Evolutionary conservation across 2,329 filamentous ascomycete species (phyloP).

Genomic region (Cladophialophora chaetospira): DNA sequence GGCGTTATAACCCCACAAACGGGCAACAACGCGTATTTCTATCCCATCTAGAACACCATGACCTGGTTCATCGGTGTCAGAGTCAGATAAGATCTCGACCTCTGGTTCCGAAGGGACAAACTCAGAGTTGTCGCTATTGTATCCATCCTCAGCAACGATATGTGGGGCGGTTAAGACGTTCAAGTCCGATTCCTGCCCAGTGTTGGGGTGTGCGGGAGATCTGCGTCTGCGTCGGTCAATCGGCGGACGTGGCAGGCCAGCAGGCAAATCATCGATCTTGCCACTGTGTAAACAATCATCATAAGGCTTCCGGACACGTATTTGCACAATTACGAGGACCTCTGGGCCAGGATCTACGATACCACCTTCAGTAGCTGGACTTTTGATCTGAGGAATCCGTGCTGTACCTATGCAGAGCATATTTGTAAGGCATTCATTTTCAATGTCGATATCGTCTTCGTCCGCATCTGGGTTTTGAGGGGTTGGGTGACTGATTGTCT

Average conservation of each 20-base stretch:
- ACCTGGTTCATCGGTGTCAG: not conserved
- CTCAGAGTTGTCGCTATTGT: not conserved
- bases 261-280: slow-evolving; percentile 7
- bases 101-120: not conserved
- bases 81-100: not conserved
- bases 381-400: not conserved
- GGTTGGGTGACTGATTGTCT: not conserved
- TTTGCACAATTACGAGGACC: slow-evolving; percentile 15
- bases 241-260: slow-evolving; percentile 9
- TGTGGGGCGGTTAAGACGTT: not conserved
- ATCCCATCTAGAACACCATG: slow-evolving; percentile 1
- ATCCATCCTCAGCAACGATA: not conserved
- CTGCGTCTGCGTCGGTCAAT: not conserved
- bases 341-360: not conserved
- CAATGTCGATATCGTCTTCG: not conserved
- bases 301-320: slow-evolving; percentile 1
- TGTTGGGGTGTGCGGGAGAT: not conserved
- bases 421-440: slow-evolving; percentile 6
- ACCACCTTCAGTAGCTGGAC: not conserved
- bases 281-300: slow-evolving; percentile 6
- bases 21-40: slow-evolving; percentile 33
- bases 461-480: not conserved
- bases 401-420: slow-evolving; percentile 9
- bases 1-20: slow-evolving; percentile 31
- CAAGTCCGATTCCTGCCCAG: not conserved